phyloP scores from a whole-genome alignment of 768 basidiomycete genomes.

The Boletus fagicola region DNA sequence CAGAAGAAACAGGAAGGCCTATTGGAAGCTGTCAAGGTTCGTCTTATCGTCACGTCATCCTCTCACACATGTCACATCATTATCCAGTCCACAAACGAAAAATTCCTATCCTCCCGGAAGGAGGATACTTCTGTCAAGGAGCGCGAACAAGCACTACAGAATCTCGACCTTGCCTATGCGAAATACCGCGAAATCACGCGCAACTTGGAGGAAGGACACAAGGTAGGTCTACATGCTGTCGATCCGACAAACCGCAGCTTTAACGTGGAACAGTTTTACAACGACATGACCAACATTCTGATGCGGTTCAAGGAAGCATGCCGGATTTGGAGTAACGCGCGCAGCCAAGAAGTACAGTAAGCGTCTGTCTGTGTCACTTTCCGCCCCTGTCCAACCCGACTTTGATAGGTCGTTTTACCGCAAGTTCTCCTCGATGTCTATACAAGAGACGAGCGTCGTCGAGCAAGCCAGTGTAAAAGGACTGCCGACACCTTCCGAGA shows the following conservation, averaged over 20 bases:
- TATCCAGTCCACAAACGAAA: slow-evolving; percentile 59
- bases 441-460: slow-evolving; percentile 27
- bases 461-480: slow-evolving; percentile 1
- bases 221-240: slow-evolving; percentile 42
- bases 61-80: not conserved
- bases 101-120: slow-evolving; percentile 72
- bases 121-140: slow-evolving; percentile 77
- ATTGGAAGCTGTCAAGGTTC: slow-evolving; percentile 67
- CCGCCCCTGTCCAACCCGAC: not conserved
- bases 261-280: slow-evolving; percentile 71
- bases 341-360: slow-evolving; percentile 76
- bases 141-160: slow-evolving; percentile 78
- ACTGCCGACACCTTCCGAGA: slow-evolving; percentile 1
- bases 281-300: slow-evolving; percentile 73
- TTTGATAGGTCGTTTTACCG: slow-evolving; percentile 20
- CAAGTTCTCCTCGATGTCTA: slow-evolving; percentile 29
- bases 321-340: slow-evolving; percentile 66
- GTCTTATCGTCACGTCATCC: slow-evolving; percentile 11
- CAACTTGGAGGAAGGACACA: slow-evolving; percentile 87
- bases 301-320: slow-evolving; percentile 74
- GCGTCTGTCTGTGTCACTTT: slow-evolving; percentile 17
- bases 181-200: slow-evolving; percentile 82
- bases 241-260: not conserved
- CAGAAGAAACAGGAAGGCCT: slow-evolving; percentile 63
- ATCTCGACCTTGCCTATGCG: slow-evolving; percentile 80